These are phyloP conservation scores for Alternaria brassicae DNA, from an alignment of 2,329 filamentous ascomycete genomes.

Conservation along the genomic window DNA sequence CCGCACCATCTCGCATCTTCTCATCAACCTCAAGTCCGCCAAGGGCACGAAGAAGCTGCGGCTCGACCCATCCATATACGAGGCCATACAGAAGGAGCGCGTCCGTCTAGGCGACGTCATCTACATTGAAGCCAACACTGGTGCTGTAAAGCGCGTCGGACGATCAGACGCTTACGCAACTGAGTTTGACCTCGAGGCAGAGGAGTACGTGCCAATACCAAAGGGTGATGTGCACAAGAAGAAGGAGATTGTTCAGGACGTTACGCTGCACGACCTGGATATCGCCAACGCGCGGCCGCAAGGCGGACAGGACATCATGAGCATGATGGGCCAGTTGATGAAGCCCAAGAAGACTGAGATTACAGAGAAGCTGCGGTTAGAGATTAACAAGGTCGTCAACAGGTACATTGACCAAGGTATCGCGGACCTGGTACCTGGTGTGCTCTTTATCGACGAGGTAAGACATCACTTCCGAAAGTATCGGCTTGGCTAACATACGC, in stretches of 20 bases:
- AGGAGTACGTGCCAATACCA: conserved; percentile 98
- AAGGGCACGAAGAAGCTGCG: conserved; percentile 98
- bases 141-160: conserved; percentile 95
- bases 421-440: conserved; percentile 95
- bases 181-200: conserved; percentile 97
- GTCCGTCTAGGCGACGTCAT: conserved; percentile 96
- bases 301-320: conserved; percentile 99
- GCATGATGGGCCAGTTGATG: conserved; percentile 99
- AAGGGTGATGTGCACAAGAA: conserved; percentile 99
- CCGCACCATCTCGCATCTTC: conserved; percentile 93
- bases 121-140: conserved; percentile 99
- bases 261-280: conserved; percentile 95
- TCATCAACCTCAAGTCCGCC: conserved; percentile 93
- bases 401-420: conserved; percentile 99
- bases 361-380: conserved; percentile 91
- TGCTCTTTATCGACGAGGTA: conserved; percentile 98
- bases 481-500: conserved; percentile 25
- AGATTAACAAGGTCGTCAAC: conserved; percentile 99
- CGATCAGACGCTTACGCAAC: conserved; percentile 96
- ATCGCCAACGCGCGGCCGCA: conserved; percentile 94
- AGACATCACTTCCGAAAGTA: conserved; percentile 13
- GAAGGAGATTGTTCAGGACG: conserved; percentile 99
- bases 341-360: conserved; percentile 99
- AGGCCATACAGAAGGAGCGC: conserved; percentile 97
- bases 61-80: conserved; percentile 97